Conservation (phyloP, 1,139 yeast genomes). For the Yamadazyma membranifaciens region DNA sequence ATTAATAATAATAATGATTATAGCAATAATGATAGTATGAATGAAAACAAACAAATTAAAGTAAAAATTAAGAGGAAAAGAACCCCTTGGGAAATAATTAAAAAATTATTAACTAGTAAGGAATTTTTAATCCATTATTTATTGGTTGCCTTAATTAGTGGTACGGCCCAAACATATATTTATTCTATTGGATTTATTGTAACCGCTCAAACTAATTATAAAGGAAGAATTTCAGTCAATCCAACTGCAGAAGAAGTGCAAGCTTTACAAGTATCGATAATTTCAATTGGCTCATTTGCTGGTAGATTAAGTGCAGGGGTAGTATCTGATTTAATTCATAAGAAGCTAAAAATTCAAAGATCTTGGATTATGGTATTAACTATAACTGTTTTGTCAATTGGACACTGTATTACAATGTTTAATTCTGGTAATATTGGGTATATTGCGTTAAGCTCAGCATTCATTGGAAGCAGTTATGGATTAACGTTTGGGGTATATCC, state of each 20-base stretch:
- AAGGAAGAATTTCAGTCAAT: constrained; percentile 1
- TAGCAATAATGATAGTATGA: neutral
- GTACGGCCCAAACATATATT: constrained; percentile 44
- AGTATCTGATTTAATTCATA: constrained; percentile 36
- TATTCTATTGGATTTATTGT: constrained; percentile 46
- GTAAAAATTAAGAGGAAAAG: constrained; percentile 9
- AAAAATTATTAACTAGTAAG: constrained; percentile 22
- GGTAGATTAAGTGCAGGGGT: constrained; percentile 42
- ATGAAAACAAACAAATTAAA: neutral
- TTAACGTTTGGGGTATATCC: constrained; percentile 45
- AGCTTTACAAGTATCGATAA: constrained; percentile 44
- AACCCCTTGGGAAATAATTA: constrained; percentile 26
- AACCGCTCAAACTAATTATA: constrained; percentile 36
- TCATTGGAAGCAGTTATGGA: constrained; percentile 42
- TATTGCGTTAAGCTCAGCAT: constrained; percentile 30
- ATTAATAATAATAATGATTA: no score
- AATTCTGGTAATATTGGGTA: constrained; percentile 27
- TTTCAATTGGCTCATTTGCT: constrained; percentile 39
- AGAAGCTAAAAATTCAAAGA: constrained; percentile 33
- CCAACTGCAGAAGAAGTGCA: constrained; percentile 30
- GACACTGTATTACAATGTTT: constrained; percentile 30
- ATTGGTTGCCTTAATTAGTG: constrained; percentile 35
- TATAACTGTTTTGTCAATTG: constrained; percentile 25
- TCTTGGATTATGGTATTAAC: constrained; percentile 39
- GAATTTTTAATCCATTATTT: constrained; percentile 33